Base-by-base conservation (phyloP, 192 early-diverging fungal species). In the Paraglomus brasilianum region DNA sequence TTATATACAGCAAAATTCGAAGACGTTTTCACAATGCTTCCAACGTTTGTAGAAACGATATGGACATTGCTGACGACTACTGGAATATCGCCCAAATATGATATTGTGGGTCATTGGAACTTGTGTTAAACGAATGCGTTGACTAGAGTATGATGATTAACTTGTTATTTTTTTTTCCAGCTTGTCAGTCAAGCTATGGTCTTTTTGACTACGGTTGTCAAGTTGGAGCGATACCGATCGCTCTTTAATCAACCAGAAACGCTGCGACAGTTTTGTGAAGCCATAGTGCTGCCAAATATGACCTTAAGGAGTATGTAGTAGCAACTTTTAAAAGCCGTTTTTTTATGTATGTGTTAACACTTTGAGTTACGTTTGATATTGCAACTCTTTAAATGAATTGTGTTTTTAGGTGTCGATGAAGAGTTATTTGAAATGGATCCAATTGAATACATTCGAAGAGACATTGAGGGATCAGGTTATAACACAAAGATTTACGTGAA, bases 351-450 rank as follows among this genome's bases (percentile, higher is more conserved):
- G 30, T 30, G 30, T 30, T 30, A 30, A 30, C 30, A 30, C 30
- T 30, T 30, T 30, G 30, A 30, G 30, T 30, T 30, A 30, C 30
- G 30, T 30, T 30, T 30, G 1, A 1, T 30, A 30, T 30, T 30
- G 30, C 30, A 30, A 30, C 30, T 30, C 30, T 30, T 30, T 30
- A 30, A 30, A 30, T 30, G 30, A 30, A 30, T 30, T 30, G 30
- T 30, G 30, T 30, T 30, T 30, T 30, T 68, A 79, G 89, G 86
- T 57, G 77, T 81, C 30, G 97, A 99, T 70, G 92, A 94, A 79
- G 96, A 98, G 72, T 77, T 95, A 71, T 98, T 97, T 80, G 92
- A 97, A 70, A 95, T 97, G 70, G 96, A 98, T 60, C 94, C 95
- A 30, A 90, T 97, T 74, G 95, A 96, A 62, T 98, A 90, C 73